Base-by-base conservation (phyloP, 2,329 filamentous ascomycete species). In the Cryphonectria japonica region DNA sequence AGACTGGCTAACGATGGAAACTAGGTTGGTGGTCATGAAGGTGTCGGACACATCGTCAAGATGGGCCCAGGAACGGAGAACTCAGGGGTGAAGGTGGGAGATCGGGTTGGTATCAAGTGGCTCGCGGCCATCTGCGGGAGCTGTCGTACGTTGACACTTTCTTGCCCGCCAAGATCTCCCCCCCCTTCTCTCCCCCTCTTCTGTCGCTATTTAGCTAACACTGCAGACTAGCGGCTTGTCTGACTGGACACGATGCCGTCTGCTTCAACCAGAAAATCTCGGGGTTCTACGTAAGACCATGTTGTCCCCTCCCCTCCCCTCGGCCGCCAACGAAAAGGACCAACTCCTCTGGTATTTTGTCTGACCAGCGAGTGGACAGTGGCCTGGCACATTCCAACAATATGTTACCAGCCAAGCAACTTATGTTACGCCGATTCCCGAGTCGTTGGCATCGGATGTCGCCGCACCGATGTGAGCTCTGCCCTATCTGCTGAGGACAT, bases 31-130 rank as follows among this genome's bases (percentile, higher is more conserved):
- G 91, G 91, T 5, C 91, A 93, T 76, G 91, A 93, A 79, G 91
- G 91, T 26, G 87, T 92, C 1, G 89, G 89, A 59, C 86, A 85
- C 67, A 83, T 93, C 43, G 89, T 91, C 59, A 90, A 91, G 77
- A 82, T 93, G 72, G 91, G 91, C 0, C 83, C 89, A 0, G 88
- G 87, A 9, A 83, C 86, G 29, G 87, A 90, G 66, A 78, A 76
- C 52, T 82, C 86, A 1, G 84, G 83, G 6, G 81, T 92, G 50
- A 90, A 90, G 75, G 76, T 92, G n/a, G 90, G 90, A 6, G 87
- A 92, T 75, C 84, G 90, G 9, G 91, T 93, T 11, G 91, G 91
- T 19, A 87, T 93, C 77, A 93, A 93, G 79, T 92, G 89, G 89
- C 81, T 91, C 71, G 81, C 86, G 22, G 84, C 80, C 43, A 86